Evolutionary conservation across 2,329 filamentous ascomycete species (phyloP).

Genomic region (Chalara sp.): DNA sequence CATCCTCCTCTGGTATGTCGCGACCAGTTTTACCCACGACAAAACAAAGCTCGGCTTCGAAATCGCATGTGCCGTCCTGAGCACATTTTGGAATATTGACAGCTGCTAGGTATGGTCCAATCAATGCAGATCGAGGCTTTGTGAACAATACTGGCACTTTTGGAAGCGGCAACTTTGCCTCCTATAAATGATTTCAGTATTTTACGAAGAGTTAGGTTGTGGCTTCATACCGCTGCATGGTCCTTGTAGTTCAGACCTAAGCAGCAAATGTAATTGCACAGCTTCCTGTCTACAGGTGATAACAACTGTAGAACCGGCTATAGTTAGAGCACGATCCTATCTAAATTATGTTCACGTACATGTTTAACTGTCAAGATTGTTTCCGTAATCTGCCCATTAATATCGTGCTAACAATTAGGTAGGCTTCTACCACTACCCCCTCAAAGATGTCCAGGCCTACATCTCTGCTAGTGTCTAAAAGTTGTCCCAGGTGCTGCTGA

Average conservation of each 20-base stretch:
- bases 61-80: slow-evolving; percentile 25
- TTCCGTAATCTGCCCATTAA: slow-evolving; percentile 23
- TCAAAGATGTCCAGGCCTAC: slow-evolving; percentile 20
- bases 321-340: no score
- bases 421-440: slow-evolving; percentile 18
- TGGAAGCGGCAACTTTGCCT: slow-evolving; percentile 14
- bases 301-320: slow-evolving; percentile 16
- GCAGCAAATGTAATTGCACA: slow-evolving; percentile 26
- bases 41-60: slow-evolving; percentile 41
- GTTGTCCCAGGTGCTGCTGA: slow-evolving; percentile 24
- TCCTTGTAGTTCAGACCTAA: slow-evolving; percentile 27
- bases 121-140: slow-evolving; percentile 24
- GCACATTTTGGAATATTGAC: slow-evolving; percentile 26
- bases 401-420: slow-evolving; percentile 21
- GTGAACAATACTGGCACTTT: slow-evolving; percentile 26
- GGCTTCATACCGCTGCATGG: slow-evolving; percentile 24
- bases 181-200: no score
- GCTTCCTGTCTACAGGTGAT: slow-evolving; percentile 20
- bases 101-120: slow-evolving; percentile 20
- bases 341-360: background rate
- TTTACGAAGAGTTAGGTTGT: no score
- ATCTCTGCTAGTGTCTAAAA: slow-evolving; percentile 23
- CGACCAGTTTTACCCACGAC: slow-evolving; percentile 34
- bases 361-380: slow-evolving; percentile 14
- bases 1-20: slow-evolving; percentile 32